Evolutionary conservation across 202 grass and related monocot species (phyloP).

Genomic region (Setaria viridis): DNA sequence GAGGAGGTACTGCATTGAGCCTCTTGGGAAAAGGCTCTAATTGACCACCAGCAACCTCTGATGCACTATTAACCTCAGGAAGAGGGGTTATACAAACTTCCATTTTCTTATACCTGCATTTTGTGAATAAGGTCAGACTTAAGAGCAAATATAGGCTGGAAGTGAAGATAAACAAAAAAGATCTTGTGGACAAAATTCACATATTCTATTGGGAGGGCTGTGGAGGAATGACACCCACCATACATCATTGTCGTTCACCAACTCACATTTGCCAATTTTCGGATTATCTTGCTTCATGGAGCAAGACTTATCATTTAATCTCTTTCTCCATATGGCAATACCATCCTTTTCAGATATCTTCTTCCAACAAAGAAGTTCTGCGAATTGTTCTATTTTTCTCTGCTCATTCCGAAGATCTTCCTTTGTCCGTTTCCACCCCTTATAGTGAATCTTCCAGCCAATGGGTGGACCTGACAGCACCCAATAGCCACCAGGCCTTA

Average conservation of each 20-base stretch:
- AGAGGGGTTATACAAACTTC: slow-evolving; percentile 71
- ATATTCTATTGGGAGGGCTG: slow-evolving; percentile 17
- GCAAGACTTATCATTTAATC: slow-evolving; percentile 70
- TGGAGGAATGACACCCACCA: slow-evolving; percentile 58
- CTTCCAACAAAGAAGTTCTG: slow-evolving; percentile 87
- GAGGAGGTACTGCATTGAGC: slow-evolving; percentile 71
- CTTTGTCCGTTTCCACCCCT: slow-evolving; percentile 69
- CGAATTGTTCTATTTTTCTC: slow-evolving; percentile 81
- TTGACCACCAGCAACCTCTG: slow-evolving; percentile 67
- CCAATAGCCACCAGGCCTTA: slow-evolving; percentile 93
- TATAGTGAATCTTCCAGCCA: slow-evolving; percentile 80
- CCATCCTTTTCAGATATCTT: slow-evolving; percentile 80
- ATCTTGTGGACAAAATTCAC: slow-evolving; percentile 8
- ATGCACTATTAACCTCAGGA: slow-evolving; percentile 55
- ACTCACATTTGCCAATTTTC: slow-evolving; percentile 64
- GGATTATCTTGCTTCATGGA: slow-evolving; percentile 49
- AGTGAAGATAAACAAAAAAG: not conserved
- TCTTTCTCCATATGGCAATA: slow-evolving; percentile 82
- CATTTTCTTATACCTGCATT: slow-evolving; percentile 92
- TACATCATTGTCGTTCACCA: slow-evolving; percentile 56
- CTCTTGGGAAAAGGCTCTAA: slow-evolving; percentile 79
- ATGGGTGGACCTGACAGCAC: slow-evolving; percentile 90
- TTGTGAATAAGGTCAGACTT: slow-evolving; percentile 26
- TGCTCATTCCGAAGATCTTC: slow-evolving; percentile 83
- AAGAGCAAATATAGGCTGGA: slow-evolving; percentile 10